Evolutionary conservation across 1,284 basidiomycete species (phyloP), one percentile per base, ranked within the genome.

Genomic region (Mrakiaceae sp.): DNA sequence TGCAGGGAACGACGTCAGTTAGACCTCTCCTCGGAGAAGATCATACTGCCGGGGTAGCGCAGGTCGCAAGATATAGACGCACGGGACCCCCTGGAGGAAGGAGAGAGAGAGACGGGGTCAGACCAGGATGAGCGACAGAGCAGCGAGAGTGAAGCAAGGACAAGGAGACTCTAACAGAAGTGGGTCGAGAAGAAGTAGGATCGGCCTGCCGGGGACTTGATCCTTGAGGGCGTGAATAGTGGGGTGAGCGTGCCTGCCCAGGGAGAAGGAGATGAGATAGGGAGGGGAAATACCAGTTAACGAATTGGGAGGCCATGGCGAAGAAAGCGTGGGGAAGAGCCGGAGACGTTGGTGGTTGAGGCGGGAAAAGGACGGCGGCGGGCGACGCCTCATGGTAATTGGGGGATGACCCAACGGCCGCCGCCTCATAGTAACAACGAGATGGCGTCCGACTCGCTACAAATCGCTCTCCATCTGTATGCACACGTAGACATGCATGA

Each of bases 111-210:
- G 40, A 56, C 39, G 7, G 46, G n/a, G n/a, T 8, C 40, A 47
- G 39, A 4, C 7, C 6, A 44, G 10, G 11, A 39, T 51, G 12
- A 52, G 60, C 12, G 4, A 46, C 3, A 16, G 47, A 7, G 16
- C 5, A 7, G 14, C 5, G 10, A 42, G 56, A 16, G 12, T 27
- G n/a, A 10, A 12, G n/a, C 5, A 14, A n/a, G n/a, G 27, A 59
- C 0, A 50, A 60, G 40, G 5, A 48, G 12, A 16, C 5, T 48
- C 64, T 5, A 8, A 66, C 64, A 66, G 60, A 66, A 66, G 50
- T 66, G 64, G 55, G 64, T 66, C 14, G 60, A 62, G 64, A 66
- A 66, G 60, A 66, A 66, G 57, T 66, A 66, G 12, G 60, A 49
- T 51, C 64, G 64, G 47, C 64, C 64, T 5, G 49, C 12, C 11